These are phyloP conservation scores for Arabidopsis arenosa DNA, from an alignment of 345 rosid species.

Conservation along the genomic window DNA sequence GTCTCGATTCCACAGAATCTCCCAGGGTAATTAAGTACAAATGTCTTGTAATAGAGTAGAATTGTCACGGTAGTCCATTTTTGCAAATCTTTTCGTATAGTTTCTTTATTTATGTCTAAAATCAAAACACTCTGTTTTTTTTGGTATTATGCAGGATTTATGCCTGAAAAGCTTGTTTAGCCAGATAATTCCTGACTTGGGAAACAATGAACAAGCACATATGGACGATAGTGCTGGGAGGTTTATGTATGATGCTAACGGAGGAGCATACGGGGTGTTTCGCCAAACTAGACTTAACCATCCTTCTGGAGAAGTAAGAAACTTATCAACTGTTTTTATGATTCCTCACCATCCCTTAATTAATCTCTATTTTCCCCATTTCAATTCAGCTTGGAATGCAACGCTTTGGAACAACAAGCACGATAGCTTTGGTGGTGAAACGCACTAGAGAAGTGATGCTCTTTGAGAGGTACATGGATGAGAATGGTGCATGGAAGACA, in stretches of 20 bases:
- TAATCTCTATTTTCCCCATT: neutral
- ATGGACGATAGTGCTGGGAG: neutral
- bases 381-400: neutral
- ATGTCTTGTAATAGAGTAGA: neutral
- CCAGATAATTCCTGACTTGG: neutral
- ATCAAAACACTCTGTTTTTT: neutral
- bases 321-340: no score
- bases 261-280: neutral
- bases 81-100: neutral
- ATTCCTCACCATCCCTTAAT: neutral
- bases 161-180: neutral
- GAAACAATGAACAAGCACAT: neutral
- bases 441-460: slow-evolving; percentile 57
- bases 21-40: neutral
- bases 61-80: no score
- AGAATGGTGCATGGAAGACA: slow-evolving; percentile 63
- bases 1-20: neutral
- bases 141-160: neutral
- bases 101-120: neutral
- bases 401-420: slow-evolving; percentile 61
- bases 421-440: slow-evolving; percentile 50
- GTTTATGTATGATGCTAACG: neutral
- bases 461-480: slow-evolving; percentile 61
- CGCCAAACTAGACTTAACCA: no score
- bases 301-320: neutral